Percentiles rank a stretch among this genome's conserved stretches.
Evolutionary conservation across 2,329 filamentous ascomycete genomes (phyloP).

Genomic region (Fusarium ambrosium): DNA sequence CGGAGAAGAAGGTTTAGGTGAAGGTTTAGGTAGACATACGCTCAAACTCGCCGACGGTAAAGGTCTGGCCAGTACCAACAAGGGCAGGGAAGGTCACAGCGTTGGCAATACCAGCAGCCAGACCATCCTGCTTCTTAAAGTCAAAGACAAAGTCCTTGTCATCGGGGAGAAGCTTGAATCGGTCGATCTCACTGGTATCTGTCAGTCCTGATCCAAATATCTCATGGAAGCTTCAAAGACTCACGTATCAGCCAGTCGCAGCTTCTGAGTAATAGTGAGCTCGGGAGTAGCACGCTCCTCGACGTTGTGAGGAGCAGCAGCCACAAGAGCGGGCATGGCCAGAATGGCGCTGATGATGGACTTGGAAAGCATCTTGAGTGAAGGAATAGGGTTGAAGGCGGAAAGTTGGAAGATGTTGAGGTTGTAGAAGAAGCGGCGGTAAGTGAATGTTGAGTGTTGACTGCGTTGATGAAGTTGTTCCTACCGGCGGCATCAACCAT

Average conservation of each 20-base stretch:
- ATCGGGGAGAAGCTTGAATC: slow-evolving; percentile 58
- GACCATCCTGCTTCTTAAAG: slow-evolving; percentile 52
- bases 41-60: slow-evolving; percentile 63
- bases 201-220: slow-evolving; percentile 10
- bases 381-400: neutral
- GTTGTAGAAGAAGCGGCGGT: neutral
- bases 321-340: slow-evolving; percentile 52
- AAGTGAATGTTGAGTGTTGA: neutral
- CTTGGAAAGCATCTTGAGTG: slow-evolving; percentile 19
- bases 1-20: no score
- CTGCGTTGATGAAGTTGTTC: neutral
- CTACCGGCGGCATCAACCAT: neutral
- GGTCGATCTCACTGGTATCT: slow-evolving; percentile 53
- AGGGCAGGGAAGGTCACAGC: slow-evolving; percentile 70
- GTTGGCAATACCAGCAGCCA: slow-evolving; percentile 61
- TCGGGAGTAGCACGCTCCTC: slow-evolving; percentile 20
- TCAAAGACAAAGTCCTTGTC: slow-evolving; percentile 63
- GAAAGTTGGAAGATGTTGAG: neutral
- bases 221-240: slow-evolving; percentile 7
- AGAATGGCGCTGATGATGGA: slow-evolving; percentile 48
- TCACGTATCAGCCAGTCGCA: slow-evolving; percentile 55
- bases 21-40: no score
- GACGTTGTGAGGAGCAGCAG: slow-evolving; percentile 40
- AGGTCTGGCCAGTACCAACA: slow-evolving; percentile 62
- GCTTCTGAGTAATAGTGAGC: slow-evolving; percentile 52